Evolutionary conservation across 441 rosid species (phyloP).

Genomic region (Jatropha multifida): DNA sequence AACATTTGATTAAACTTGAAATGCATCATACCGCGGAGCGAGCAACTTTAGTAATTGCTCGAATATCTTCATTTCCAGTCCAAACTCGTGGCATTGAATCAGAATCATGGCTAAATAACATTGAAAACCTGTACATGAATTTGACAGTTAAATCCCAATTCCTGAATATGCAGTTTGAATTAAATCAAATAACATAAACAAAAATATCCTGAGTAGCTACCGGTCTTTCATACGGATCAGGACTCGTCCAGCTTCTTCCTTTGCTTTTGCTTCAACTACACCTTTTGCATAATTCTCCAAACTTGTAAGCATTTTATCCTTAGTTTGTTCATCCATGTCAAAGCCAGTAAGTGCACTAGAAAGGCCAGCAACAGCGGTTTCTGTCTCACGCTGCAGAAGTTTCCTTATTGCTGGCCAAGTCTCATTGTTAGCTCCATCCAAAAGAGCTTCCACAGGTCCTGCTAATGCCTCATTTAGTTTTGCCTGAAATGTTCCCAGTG

Average conservation of each 20-base stretch:
- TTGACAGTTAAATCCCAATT: conserved; percentile 13
- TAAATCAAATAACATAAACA: conserved; percentile 16
- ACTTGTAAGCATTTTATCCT: conserved; percentile 56
- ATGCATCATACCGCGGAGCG: conserved; percentile 73
- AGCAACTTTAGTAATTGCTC: conserved; percentile 91
- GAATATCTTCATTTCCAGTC: conserved; percentile 97
- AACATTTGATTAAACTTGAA: conserved; percentile 21
- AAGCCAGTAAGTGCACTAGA: conserved; percentile 73
- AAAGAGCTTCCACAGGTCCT: conserved; percentile 92
- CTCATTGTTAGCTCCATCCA: conserved; percentile 80
- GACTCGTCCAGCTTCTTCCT: conserved; percentile 91
- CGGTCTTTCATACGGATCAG: conserved; percentile 93
- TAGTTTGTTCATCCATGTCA: conserved; percentile 70
- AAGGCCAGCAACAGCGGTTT: conserved; percentile 68
- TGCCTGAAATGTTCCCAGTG: conserved; percentile 46
- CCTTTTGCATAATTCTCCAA: conserved; percentile 64
- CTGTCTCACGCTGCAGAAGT: conserved; percentile 65
- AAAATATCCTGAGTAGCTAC: conserved; percentile 37
- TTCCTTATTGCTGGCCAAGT: conserved; percentile 95
- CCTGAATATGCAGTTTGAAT: not conserved
- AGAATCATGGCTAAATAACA: conserved; percentile 85
- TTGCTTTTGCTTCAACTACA: conserved; percentile 86
- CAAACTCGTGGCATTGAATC: conserved; percentile 99
- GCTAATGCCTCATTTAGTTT: conserved; percentile 71
- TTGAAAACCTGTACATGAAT: conserved; percentile 66